A percentile compares a stretch with the other conserved stretches of the same genome.
These are phyloP conservation scores for Centrapalus pauciflorus DNA, from an alignment of 129 eudicot species.

Conservation along the genomic window DNA sequence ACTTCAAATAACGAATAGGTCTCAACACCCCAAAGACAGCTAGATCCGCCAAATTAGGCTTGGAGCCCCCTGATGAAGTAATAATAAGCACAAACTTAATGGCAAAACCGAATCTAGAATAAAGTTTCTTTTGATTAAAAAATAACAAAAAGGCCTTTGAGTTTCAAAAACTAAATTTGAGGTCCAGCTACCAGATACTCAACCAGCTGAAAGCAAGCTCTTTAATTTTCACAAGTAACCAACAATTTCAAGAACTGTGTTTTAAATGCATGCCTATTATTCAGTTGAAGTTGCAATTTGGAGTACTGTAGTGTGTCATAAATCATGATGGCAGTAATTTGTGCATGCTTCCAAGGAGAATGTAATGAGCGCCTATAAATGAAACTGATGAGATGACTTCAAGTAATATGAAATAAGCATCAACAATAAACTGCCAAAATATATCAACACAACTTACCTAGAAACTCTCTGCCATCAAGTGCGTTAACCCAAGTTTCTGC, in stretches of 20 bases:
- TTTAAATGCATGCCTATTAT: too few relatives aligned
- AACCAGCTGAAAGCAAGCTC: too few relatives aligned
- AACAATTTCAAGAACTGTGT: too few relatives aligned
- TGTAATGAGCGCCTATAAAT: background rate
- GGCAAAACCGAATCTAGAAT: background rate
- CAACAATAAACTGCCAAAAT: background rate
- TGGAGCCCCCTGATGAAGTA: slow-evolving; percentile 29
- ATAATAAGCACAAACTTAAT: slow-evolving; percentile 3
- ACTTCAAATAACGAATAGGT: slow-evolving; percentile 29
- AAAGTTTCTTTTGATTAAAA: background rate
- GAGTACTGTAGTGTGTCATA: too few relatives aligned
- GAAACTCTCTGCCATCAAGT: slow-evolving; percentile 47
- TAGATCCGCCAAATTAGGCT: slow-evolving; percentile 40
- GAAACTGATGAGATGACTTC: background rate
- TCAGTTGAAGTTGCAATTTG: too few relatives aligned
- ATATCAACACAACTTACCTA: slow-evolving; percentile 34
- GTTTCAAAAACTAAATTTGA: too few relatives aligned
- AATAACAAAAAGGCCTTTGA: too few relatives aligned
- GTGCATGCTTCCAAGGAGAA: background rate
- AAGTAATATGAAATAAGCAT: background rate
- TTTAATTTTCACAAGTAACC: too few relatives aligned
- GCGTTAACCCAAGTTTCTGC: slow-evolving; percentile 57
- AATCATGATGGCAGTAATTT: background rate
- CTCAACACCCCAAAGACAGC: slow-evolving; percentile 41
- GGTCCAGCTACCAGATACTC: too few relatives aligned